Evolutionary conservation across 208 protist species (phyloP).

Genomic region (Trypanosoma platydactyli): DNA sequence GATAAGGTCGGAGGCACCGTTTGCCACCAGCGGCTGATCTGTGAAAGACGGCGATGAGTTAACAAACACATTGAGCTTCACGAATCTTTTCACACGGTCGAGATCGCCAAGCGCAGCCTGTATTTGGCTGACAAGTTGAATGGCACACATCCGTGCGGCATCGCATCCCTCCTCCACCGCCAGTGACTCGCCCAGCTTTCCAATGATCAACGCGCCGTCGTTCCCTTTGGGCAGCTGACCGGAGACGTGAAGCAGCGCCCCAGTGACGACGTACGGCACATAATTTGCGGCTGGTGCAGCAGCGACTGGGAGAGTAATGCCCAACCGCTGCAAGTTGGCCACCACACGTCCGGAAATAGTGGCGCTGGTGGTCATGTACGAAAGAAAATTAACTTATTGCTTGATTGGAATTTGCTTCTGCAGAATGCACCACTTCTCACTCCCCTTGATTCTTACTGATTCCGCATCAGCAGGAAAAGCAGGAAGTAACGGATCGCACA

Average conservation of each 20-base stretch:
- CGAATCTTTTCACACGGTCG: conserved; percentile 64
- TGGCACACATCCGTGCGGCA: conserved; percentile 47
- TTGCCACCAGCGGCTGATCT: conserved; percentile 64
- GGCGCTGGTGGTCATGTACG: too few species aligned
- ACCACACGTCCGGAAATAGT: conserved; percentile 25
- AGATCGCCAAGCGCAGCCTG: conserved; percentile 67
- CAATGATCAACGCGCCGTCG: conserved; percentile 43
- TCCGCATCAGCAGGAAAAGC: too few species aligned
- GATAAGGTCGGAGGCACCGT: conserved; percentile 79
- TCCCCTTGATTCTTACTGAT: too few species aligned
- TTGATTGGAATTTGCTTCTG: too few species aligned
- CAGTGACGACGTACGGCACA: conserved; percentile 50
- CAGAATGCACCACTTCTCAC: too few species aligned
- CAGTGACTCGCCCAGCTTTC: conserved; percentile 53
- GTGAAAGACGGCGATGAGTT: conserved; percentile 60
- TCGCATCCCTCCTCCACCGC: conserved; percentile 58
- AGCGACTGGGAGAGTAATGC: conserved; percentile 55
- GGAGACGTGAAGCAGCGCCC: conserved; percentile 55
- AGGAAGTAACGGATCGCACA: too few species aligned
- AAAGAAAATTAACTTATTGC: too few species aligned
- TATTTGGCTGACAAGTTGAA: conserved; percentile 59
- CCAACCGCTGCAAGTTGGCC: conserved; percentile 56
- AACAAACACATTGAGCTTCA: conserved; percentile 79
- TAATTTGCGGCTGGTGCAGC: conserved; percentile 73
- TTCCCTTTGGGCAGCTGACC: conserved; percentile 73